Percentiles rank a stretch among this genome's conserved stretches.
phyloP scores from a whole-genome alignment of 805 yeast species.

The Ogataea salicorniae region DNA sequence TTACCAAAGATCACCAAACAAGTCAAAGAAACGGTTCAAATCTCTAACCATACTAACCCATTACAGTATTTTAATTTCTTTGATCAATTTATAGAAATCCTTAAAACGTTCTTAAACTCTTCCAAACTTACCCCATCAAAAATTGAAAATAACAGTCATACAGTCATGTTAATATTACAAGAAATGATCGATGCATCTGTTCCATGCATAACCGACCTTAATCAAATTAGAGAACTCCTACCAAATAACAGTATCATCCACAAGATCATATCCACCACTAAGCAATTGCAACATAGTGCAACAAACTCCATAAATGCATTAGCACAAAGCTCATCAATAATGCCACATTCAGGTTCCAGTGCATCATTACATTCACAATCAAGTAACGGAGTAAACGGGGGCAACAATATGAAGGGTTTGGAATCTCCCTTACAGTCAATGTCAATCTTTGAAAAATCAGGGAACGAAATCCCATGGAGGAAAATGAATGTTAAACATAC shows the following conservation, averaged over 20 bases:
- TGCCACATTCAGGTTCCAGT: conserved; percentile 14
- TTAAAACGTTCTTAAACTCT: conserved; percentile 38
- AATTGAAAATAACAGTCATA: conserved; percentile 65
- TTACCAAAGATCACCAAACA: background rate
- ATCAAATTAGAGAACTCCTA: conserved; percentile 61
- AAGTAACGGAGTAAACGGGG: background rate
- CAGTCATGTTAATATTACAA: conserved; percentile 62
- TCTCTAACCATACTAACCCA: conserved; percentile 34
- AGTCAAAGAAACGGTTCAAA: background rate
- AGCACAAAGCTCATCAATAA: conserved; percentile 22
- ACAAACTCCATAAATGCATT: conserved; percentile 25
- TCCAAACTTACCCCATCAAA: conserved; percentile 50
- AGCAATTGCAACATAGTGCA: conserved; percentile 30
- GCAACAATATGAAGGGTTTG: too few species aligned
- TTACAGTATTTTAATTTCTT: conserved; percentile 39
- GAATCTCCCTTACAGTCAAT: conserved; percentile 4
- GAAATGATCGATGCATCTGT: conserved; percentile 76
- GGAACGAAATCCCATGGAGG: conserved; percentile 69
- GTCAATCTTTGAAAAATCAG: conserved; percentile 31
- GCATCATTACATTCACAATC: conserved; percentile 8
- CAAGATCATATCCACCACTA: conserved; percentile 41
- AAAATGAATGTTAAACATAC: conserved; percentile 61
- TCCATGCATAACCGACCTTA: conserved; percentile 69
- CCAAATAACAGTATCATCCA: conserved; percentile 58
- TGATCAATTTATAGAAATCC: conserved; percentile 33